A percentile compares a stretch with the other conserved stretches of the same genome.
Evolutionary conservation across 2,329 filamentous ascomycete species (phyloP).

Genomic region (Colletotrichum siamense): DNA sequence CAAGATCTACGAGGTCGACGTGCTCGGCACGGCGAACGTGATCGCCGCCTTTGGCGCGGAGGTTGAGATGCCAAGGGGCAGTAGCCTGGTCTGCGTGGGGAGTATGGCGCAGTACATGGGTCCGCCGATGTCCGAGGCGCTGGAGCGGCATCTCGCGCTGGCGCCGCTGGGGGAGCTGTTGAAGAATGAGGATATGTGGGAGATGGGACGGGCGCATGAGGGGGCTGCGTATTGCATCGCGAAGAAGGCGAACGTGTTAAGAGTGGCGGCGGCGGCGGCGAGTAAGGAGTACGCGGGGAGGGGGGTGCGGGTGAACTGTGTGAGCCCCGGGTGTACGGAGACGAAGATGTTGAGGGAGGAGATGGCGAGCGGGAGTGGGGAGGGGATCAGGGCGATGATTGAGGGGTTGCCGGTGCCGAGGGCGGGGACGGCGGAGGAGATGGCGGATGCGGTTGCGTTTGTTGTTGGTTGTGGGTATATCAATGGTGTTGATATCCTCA

Average conservation of each 20-base stretch:
- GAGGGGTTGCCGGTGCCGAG: neutral
- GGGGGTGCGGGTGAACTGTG: neutral
- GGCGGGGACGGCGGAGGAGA: neutral
- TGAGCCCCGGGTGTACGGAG: neutral
- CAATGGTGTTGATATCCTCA: neutral
- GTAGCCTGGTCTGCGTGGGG: neutral
- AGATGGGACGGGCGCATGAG: neutral
- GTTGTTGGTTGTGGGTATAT: neutral
- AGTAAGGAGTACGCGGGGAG: neutral
- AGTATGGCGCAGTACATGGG: neutral
- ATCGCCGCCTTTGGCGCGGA: neutral
- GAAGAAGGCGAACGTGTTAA: neutral
- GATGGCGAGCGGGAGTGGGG: neutral
- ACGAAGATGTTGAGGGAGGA: constrained; percentile 7
- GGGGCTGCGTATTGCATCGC: neutral
- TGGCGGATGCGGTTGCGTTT: constrained; percentile 6
- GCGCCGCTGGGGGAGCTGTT: neutral
- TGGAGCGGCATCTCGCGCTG: neutral
- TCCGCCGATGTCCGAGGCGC: neutral
- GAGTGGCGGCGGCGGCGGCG: neutral
- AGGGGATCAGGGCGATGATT: neutral
- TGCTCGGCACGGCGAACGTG: neutral
- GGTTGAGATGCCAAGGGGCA: neutral
- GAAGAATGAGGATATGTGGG: neutral
- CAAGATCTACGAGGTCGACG: neutral